Evolutionary conservation across 2,329 filamentous ascomycete genomes (phyloP).

Genomic region (Eutypella sp.): DNA sequence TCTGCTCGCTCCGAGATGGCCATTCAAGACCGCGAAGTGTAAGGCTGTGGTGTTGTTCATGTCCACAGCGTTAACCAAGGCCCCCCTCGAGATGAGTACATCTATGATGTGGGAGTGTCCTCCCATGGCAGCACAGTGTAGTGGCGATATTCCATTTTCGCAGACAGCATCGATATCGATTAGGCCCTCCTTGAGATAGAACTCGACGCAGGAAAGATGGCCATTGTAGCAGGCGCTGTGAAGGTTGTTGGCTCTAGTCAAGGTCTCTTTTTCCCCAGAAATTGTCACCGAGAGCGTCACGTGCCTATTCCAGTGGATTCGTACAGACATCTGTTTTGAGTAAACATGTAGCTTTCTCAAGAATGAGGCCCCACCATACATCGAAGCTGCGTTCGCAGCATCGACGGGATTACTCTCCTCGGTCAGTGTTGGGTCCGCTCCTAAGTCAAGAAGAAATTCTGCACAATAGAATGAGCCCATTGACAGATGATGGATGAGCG

Average conservation of each 20-base stretch:
- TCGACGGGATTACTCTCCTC: background rate
- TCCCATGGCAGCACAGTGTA: too few species aligned
- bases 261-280: background rate
- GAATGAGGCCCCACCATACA: background rate
- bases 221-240: background rate
- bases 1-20: background rate
- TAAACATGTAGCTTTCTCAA: background rate
- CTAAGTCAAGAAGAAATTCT: background rate
- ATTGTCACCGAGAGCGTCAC: background rate
- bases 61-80: too few species aligned
- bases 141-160: background rate
- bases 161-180: background rate
- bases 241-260: background rate
- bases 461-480: background rate
- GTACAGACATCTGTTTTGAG: background rate
- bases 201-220: background rate
- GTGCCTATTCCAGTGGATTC: background rate
- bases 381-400: background rate
- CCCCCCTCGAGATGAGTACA: too few species aligned
- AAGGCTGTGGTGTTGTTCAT: background rate
- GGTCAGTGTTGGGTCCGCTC: background rate
- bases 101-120: too few species aligned
- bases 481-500: background rate
- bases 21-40: background rate
- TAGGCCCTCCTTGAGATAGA: background rate